Conservation (phyloP, 1,139 yeast genomes). For the Protomyces arabidopsidicola region DNA sequence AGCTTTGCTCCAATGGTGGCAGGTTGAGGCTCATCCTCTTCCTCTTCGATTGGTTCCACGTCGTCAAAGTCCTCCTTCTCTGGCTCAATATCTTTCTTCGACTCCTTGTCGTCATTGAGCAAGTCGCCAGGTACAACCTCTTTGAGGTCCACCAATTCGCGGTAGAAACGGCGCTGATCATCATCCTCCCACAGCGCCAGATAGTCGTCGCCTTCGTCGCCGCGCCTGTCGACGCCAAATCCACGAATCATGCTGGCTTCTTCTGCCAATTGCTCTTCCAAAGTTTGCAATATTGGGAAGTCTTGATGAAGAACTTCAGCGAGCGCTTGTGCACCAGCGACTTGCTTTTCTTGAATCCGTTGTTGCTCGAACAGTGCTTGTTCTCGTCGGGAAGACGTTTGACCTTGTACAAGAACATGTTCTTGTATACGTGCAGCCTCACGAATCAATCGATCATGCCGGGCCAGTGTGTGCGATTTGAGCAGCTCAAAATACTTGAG, state of each 20-base stretch:
- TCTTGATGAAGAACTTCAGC: slow-evolving; percentile 43
- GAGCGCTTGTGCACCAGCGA: slow-evolving; percentile 46
- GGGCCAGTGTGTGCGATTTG: slow-evolving; percentile 41
- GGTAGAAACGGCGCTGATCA: slow-evolving; percentile 61
- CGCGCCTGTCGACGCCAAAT: slow-evolving; percentile 10
- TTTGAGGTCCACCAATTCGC: slow-evolving; percentile 43
- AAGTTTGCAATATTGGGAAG: slow-evolving; percentile 37
- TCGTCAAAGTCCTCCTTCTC: slow-evolving; percentile 23
- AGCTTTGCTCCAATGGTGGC: slow-evolving; percentile 34
- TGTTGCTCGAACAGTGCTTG: slow-evolving; percentile 1
- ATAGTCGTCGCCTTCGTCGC: slow-evolving; percentile 36
- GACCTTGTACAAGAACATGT: background rate
- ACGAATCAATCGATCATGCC: slow-evolving; percentile 41
- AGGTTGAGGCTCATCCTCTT: slow-evolving; percentile 31
- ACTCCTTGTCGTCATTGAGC: slow-evolving; percentile 23
- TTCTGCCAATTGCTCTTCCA: slow-evolving; percentile 36
- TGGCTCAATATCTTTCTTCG: background rate
- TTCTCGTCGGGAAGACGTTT: background rate
- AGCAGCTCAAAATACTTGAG: slow-evolving; percentile 48
- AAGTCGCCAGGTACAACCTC: slow-evolving; percentile 60
- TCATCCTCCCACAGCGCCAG: slow-evolving; percentile 60
- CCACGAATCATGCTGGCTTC: slow-evolving; percentile 26
- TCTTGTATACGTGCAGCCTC: slow-evolving; percentile 12
- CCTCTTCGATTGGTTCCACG: slow-evolving; percentile 30
- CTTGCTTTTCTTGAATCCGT: slow-evolving; percentile 47